A percentile compares a stretch with the other conserved stretches of the same genome.
Evolutionary conservation across 345 rosid genomes (phyloP).

Genomic region (Salix caprea): DNA sequence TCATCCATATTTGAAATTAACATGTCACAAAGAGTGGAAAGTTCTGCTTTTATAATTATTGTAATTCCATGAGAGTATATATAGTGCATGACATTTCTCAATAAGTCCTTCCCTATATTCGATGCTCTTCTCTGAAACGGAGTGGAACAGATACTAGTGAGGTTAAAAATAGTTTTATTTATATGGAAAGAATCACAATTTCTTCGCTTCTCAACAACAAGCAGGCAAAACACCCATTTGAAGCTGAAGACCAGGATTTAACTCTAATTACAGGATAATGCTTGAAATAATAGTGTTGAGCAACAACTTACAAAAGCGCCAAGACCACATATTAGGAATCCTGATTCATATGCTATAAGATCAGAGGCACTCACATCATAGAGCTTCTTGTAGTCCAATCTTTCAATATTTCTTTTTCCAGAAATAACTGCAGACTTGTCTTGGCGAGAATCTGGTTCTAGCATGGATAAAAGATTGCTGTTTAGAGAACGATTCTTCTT

Average conservation of each 20-base stretch:
- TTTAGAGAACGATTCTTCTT: conserved; percentile 21
- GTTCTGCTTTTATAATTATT: not conserved
- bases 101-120: not conserved
- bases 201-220: not conserved
- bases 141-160: not conserved
- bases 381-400: conserved; percentile 87
- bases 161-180: not conserved
- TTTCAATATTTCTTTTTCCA: conserved; percentile 51
- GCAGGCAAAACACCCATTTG: not conserved
- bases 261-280: not conserved
- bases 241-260: not conserved
- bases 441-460: conserved; percentile 35
- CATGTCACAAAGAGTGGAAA: not conserved
- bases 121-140: not conserved
- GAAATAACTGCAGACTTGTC: conserved; percentile 41
- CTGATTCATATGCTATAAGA: not conserved
- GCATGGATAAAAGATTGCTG: conserved; percentile 24
- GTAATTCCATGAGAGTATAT: not conserved
- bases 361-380: conserved; percentile 63
- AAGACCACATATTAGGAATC: not conserved
- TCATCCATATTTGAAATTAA: not conserved
- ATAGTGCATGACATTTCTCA: not conserved
- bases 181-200: not conserved
- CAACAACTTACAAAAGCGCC: not conserved
- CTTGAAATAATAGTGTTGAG: not conserved